A percentile compares a stretch with the other conserved stretches of the same genome.
These are phyloP conservation scores for Penicillium paradoxum DNA, from an alignment of 495 filamentous ascomycete species.

Conservation along the genomic window DNA sequence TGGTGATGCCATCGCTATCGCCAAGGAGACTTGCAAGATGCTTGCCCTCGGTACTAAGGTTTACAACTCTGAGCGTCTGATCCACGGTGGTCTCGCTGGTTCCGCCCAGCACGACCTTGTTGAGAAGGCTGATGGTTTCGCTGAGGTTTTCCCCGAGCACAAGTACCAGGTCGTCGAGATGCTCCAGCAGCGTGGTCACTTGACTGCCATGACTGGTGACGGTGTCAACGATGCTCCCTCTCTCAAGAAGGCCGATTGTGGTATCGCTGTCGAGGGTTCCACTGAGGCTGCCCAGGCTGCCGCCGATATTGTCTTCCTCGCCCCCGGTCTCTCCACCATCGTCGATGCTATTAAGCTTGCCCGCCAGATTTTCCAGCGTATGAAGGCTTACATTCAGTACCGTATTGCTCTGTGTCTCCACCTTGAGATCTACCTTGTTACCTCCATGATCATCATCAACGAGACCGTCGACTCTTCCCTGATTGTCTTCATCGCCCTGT, in stretches of 20 bases:
- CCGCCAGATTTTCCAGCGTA: constrained; percentile 76
- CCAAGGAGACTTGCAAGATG: constrained; percentile 80
- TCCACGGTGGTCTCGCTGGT: constrained; percentile 68
- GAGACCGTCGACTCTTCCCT: constrained; percentile 63
- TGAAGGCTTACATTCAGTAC: constrained; percentile 79
- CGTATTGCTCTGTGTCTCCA: constrained; percentile 74
- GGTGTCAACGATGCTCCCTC: constrained; percentile 72
- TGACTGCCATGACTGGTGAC: constrained; percentile 73
- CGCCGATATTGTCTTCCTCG: constrained; percentile 76
- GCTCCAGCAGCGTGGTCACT: constrained; percentile 67
- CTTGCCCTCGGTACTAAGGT: constrained; percentile 72
- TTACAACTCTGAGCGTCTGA: constrained; percentile 70
- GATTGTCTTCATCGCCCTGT: constrained; percentile 72
- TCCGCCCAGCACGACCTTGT: constrained; percentile 71
- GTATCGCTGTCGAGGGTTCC: constrained; percentile 75
- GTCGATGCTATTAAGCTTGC: constrained; percentile 75
- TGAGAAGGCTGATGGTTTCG: constrained; percentile 72
- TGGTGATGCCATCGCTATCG: constrained; percentile 74
- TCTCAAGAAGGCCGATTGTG: constrained; percentile 69
- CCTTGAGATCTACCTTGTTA: constrained; percentile 73
- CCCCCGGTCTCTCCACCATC: constrained; percentile 70
- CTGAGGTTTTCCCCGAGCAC: constrained; percentile 73
- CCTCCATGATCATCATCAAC: constrained; percentile 72
- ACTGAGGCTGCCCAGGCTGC: constrained; percentile 73
- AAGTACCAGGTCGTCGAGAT: constrained; percentile 77